These are phyloP conservation scores for Pythium rishiriense DNA, from an alignment of 352 stramenopile species.

Conservation along the genomic window DNA sequence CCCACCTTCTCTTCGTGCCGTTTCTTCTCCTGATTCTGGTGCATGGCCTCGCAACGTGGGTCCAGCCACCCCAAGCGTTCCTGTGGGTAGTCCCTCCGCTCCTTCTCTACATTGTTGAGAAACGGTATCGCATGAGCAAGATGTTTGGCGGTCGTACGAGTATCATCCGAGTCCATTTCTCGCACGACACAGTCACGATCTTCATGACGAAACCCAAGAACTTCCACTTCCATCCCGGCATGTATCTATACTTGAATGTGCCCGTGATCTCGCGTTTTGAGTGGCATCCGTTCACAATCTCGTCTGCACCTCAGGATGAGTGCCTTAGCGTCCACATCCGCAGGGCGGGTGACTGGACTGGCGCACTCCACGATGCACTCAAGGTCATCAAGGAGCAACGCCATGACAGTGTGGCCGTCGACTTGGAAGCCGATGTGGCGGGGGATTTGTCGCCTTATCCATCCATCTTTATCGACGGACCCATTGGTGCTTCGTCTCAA, in stretches of 20 bases:
- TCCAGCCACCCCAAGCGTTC: slow-evolving; percentile 51
- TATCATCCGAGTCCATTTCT: slow-evolving; percentile 50
- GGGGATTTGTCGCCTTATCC: slow-evolving; percentile 42
- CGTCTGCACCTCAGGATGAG: slow-evolving; percentile 72
- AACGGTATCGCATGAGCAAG: slow-evolving; percentile 57
- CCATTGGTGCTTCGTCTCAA: slow-evolving; percentile 57
- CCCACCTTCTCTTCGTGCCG: slow-evolving; percentile 63
- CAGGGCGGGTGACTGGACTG: slow-evolving; percentile 70
- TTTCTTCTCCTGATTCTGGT: slow-evolving; percentile 68
- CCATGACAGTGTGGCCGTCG: slow-evolving; percentile 18
- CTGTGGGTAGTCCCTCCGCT: slow-evolving; percentile 58
- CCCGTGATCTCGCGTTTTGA: slow-evolving; percentile 71
- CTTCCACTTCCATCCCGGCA: slow-evolving; percentile 63
- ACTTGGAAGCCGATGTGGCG: slow-evolving; percentile 35
- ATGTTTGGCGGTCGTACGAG: slow-evolving; percentile 51
- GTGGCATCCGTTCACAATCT: slow-evolving; percentile 91
- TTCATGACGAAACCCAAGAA: slow-evolving; percentile 63
- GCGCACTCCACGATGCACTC: slow-evolving; percentile 48
- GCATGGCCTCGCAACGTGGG: slow-evolving; percentile 65
- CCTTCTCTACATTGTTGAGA: slow-evolving; percentile 62
- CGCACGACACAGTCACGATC: slow-evolving; percentile 56
- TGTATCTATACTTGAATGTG: slow-evolving; percentile 88
- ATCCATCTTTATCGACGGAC: slow-evolving; percentile 56
- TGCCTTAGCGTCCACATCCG: slow-evolving; percentile 72
- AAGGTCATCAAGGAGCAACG: slow-evolving; percentile 36